These are phyloP conservation scores for Saccharomyces hybrid DNA, from an alignment of 1,139 yeast species.

Conservation along the genomic window DNA sequence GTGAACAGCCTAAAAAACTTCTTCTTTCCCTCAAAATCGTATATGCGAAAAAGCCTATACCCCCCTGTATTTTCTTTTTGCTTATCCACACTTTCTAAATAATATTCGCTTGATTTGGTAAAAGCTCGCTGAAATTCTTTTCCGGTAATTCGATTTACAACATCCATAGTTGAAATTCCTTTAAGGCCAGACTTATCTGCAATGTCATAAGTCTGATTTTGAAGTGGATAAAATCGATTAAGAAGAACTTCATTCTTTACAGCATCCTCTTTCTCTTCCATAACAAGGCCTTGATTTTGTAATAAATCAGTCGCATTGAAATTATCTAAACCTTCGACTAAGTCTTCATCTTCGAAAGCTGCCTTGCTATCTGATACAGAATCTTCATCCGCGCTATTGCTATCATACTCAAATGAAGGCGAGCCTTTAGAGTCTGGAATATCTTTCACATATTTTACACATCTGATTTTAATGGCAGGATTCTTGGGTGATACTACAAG, in stretches of 20 bases:
- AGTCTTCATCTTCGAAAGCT: constrained; percentile 27
- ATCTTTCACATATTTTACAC: constrained; percentile 55
- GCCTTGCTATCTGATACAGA: constrained; percentile 16
- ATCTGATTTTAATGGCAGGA: constrained; percentile 42
- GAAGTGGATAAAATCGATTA: constrained; percentile 54
- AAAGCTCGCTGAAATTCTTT: constrained; percentile 43
- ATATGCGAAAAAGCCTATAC: constrained; percentile 47
- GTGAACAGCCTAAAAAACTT: constrained; percentile 67
- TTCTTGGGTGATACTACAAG: constrained; percentile 47
- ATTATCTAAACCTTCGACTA: constrained; percentile 26
- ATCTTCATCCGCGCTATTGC: constrained; percentile 24
- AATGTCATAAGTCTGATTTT: constrained; percentile 51
- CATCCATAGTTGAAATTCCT: constrained; percentile 54
- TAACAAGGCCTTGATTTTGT: constrained; percentile 29
- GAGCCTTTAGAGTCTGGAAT: constrained; percentile 22
- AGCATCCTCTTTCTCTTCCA: constrained; percentile 19
- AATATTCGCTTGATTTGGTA: constrained; percentile 43
- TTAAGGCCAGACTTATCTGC: constrained; percentile 35
- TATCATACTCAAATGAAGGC: constrained; percentile 26
- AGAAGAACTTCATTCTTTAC: constrained; percentile 24
- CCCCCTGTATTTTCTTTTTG: constrained; percentile 32
- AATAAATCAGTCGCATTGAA: constrained; percentile 30
- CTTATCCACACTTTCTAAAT: constrained; percentile 34
- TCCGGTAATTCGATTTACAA: constrained; percentile 48
- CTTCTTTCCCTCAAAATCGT: constrained; percentile 66